phyloP scores from a whole-genome alignment of 1,139 yeast genomes.

The Hansenula anomala region DNA sequence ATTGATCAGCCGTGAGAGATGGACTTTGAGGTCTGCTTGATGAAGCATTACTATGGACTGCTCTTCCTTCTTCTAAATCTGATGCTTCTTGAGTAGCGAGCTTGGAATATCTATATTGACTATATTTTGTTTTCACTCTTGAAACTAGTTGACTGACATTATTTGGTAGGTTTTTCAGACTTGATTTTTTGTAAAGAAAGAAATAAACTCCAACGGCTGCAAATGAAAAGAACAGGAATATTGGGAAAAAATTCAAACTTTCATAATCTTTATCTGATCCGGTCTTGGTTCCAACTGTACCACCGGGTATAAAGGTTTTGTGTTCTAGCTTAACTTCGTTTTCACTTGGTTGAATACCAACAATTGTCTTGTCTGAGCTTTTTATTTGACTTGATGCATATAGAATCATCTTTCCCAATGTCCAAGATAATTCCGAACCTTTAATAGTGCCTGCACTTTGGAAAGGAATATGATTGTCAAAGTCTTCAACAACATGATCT shows the following conservation, averaged over 20 bases:
- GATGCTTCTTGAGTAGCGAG: slow-evolving; percentile 15
- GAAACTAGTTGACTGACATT: slow-evolving; percentile 7
- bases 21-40: slow-evolving; percentile 19
- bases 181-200: slow-evolving; percentile 8
- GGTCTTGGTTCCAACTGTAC: slow-evolving; percentile 5
- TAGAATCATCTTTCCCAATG: slow-evolving; percentile 54
- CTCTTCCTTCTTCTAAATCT: slow-evolving; percentile 18
- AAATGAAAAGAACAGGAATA: slow-evolving; percentile 7
- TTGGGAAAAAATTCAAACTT: slow-evolving; percentile 4
- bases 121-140: slow-evolving; percentile 11
- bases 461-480: slow-evolving; percentile 46
- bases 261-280: slow-evolving; percentile 7
- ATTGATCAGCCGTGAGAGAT: slow-evolving; percentile 8
- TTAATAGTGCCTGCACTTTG: slow-evolving; percentile 55
- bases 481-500: slow-evolving; percentile 23
- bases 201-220: slow-evolving; percentile 7
- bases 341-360: slow-evolving; percentile 54
- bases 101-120: slow-evolving; percentile 16
- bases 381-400: slow-evolving; percentile 52
- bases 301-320: slow-evolving; percentile 19
- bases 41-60: slow-evolving; percentile 4
- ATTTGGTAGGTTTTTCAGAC: slow-evolving; percentile 11
- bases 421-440: slow-evolving; percentile 65
- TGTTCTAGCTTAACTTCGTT: slow-evolving; percentile 25
- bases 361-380: slow-evolving; percentile 25